A percentile compares a stretch with the other conserved stretches of the same genome.
Evolutionary conservation across 495 filamentous ascomycete genomes (phyloP).

Genomic region (Alectoria sarmentosa): DNA sequence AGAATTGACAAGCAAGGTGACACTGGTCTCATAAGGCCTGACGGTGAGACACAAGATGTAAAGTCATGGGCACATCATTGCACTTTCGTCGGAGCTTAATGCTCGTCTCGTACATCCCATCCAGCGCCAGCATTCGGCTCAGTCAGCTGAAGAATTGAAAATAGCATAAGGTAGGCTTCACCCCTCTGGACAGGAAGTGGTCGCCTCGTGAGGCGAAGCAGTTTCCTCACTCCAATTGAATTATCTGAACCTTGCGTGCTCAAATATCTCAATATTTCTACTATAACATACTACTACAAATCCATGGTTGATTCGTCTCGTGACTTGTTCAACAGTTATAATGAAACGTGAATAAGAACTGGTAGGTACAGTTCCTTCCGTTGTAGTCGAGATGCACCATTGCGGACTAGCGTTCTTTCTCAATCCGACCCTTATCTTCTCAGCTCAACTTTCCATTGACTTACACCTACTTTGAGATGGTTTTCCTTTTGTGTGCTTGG

Average conservation of each 20-base stretch:
- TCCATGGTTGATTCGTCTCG: background rate
- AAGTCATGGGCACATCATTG: background rate
- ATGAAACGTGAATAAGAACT: background rate
- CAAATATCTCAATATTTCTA: background rate
- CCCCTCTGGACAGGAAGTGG: background rate
- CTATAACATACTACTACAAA: background rate
- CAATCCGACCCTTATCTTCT: background rate
- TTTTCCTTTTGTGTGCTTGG: background rate
- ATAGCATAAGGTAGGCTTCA: background rate
- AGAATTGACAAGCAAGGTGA: background rate
- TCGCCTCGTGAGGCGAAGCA: background rate
- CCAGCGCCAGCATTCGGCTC: background rate
- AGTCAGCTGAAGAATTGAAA: background rate
- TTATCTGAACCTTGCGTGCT: background rate
- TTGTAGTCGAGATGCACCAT: conserved; percentile 4
- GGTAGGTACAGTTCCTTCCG: background rate
- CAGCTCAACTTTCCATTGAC: background rate
- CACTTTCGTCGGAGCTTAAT: background rate
- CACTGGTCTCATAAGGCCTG: background rate
- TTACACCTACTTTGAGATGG: background rate
- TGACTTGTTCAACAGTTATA: background rate
- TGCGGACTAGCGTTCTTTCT: conserved; percentile 1
- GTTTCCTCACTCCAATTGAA: background rate
- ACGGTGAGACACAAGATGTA: background rate
- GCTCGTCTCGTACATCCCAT: background rate